These are phyloP conservation scores for Pyricularia sp. DNA, from an alignment of 2,329 filamentous ascomycete species.

Conservation along the genomic window DNA sequence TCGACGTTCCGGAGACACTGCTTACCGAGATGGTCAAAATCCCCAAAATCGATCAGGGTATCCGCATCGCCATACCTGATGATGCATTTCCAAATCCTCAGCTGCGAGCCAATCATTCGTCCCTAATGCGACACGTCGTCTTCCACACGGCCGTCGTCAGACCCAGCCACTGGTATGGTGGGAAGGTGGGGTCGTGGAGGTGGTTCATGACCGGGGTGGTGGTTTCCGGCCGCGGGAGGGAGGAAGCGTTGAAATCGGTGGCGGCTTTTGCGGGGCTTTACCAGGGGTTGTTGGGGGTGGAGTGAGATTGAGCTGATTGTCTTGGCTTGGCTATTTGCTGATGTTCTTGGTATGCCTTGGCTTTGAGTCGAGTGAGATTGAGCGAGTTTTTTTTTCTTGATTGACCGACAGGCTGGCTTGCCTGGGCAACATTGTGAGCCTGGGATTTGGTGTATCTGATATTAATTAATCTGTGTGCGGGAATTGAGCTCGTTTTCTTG, in stretches of 20 bases:
- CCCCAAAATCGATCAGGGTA: background rate
- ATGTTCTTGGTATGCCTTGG: too few species aligned
- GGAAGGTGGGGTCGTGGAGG: background rate
- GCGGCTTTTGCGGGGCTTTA: background rate
- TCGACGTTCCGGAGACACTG: background rate
- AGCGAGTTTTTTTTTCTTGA: too few species aligned
- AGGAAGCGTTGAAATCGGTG: background rate
- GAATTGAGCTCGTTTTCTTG: too few species aligned
- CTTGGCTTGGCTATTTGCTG: too few species aligned
- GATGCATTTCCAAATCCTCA: background rate
- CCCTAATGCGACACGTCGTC: background rate
- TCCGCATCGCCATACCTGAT: background rate
- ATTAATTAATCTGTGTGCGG: too few species aligned
- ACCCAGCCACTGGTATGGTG: background rate
- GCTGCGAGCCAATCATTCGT: background rate
- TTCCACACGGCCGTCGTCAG: background rate
- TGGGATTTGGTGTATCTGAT: too few species aligned
- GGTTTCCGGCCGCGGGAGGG: background rate
- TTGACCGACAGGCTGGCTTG: too few species aligned
- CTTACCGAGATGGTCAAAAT: background rate
- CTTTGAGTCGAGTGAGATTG: too few species aligned
- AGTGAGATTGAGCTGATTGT: background rate
- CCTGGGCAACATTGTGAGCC: too few species aligned
- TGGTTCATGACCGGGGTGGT: background rate
- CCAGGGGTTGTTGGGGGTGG: background rate